These are phyloP conservation scores for Leptographium wingfieldii DNA, from an alignment of 2,329 filamentous ascomycete genomes.

Conservation along the genomic window DNA sequence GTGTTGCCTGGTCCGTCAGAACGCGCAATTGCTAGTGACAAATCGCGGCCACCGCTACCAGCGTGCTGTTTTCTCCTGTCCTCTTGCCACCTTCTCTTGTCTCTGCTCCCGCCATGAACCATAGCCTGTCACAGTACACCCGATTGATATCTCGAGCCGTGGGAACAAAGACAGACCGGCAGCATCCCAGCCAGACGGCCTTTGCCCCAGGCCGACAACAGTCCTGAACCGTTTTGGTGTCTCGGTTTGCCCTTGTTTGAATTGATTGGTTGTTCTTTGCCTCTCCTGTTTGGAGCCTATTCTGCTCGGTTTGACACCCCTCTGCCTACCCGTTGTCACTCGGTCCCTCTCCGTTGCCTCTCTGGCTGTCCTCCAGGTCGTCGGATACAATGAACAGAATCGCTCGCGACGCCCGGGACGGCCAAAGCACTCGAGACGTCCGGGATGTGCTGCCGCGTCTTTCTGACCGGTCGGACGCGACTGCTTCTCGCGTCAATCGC, in stretches of 20 bases:
- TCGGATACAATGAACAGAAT: constrained; percentile 13
- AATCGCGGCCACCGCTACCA: background rate
- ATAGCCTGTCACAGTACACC: background rate
- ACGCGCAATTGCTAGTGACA: background rate
- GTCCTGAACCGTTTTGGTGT: background rate
- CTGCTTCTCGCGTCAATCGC: constrained; percentile 9
- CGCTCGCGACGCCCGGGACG: constrained; percentile 3
- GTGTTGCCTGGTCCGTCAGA: background rate
- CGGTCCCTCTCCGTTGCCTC: background rate
- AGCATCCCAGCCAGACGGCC: background rate
- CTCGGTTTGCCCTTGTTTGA: background rate
- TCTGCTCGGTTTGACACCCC: background rate
- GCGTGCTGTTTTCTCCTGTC: background rate
- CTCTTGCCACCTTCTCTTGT: background rate
- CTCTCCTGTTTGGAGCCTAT: background rate
- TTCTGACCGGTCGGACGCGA: constrained; percentile 12
- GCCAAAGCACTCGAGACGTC: constrained; percentile 3
- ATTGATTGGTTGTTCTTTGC: background rate
- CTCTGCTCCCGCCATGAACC: background rate
- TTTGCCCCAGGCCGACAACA: background rate
- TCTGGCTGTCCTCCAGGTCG: background rate
- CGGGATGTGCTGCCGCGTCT: constrained; percentile 12
- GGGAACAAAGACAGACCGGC: background rate
- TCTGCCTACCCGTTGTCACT: background rate
- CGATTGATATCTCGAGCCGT: background rate